Evolutionary conservation across 129 eudicot genomes (phyloP).

Genomic region (Flaveria ramosissima): DNA sequence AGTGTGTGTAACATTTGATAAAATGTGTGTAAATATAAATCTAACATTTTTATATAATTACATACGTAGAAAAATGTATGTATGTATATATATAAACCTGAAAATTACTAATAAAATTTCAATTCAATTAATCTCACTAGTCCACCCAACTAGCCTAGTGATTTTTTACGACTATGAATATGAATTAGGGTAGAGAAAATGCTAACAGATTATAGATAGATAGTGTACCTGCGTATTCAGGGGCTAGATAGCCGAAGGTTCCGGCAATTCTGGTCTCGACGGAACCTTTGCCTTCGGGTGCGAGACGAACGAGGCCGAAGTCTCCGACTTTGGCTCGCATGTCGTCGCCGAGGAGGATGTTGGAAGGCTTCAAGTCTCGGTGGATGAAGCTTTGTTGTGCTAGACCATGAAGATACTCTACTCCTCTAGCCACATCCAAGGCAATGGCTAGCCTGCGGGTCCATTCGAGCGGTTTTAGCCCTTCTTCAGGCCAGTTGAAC

Average conservation of each 20-base stretch:
- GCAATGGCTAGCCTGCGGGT: conserved; percentile 76
- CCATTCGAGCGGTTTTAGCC: conserved; percentile 89
- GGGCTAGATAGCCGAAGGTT: conserved; percentile 95
- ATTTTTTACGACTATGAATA: too few species aligned
- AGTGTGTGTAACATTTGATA: too few species aligned
- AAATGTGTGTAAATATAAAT: too few species aligned
- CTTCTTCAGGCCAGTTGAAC: conserved; percentile 91
- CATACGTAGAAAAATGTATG: too few species aligned
- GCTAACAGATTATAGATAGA: background rate
- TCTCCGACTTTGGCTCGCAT: conserved; percentile 98
- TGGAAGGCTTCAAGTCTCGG: conserved; percentile 92
- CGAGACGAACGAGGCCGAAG: conserved; percentile 96
- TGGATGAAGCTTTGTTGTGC: conserved; percentile 99
- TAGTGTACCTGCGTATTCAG: conserved; percentile 91
- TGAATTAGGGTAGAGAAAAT: background rate
- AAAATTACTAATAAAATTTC: too few species aligned
- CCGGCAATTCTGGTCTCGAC: conserved; percentile 94
- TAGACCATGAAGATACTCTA: conserved; percentile 85
- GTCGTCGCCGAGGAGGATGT: conserved; percentile 95
- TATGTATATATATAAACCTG: too few species aligned
- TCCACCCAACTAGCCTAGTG: too few species aligned
- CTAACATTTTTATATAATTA: too few species aligned
- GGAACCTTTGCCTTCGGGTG: conserved; percentile 97
- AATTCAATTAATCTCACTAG: too few species aligned
- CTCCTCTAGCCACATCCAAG: conserved; percentile 95